Percentiles rank a stretch among this genome's conserved stretches.
These are phyloP conservation scores for Tetrahymena thermophila DNA, from an alignment of 73 alveolate genomes.

Conservation along the genomic window DNA sequence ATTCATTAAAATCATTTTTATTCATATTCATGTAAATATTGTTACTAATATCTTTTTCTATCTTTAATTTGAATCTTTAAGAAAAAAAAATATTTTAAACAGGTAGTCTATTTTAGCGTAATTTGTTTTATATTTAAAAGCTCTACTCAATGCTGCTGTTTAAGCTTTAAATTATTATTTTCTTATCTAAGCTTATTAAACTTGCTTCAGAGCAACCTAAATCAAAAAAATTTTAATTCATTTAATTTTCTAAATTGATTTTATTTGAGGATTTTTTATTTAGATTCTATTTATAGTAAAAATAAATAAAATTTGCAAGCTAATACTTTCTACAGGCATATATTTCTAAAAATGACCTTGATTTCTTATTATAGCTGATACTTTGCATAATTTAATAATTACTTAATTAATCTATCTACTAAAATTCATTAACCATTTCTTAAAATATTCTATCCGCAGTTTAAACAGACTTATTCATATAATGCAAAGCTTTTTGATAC, in stretches of 20 bases:
- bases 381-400: not conserved
- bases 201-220: not conserved
- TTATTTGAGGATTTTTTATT: not conserved
- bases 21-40: not conserved
- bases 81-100: not conserved
- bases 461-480: not conserved
- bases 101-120: not conserved
- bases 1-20: not conserved
- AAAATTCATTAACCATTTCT: not conserved
- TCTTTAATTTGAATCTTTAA: not conserved
- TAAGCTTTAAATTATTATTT: no score
- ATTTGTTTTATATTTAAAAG: no score
- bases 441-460: not conserved
- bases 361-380: not conserved
- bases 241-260: not conserved
- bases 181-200: no score
- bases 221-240: no score
- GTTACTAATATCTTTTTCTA: not conserved
- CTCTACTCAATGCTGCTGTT: no score
- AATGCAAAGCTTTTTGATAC: not conserved
- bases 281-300: not conserved
- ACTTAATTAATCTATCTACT: not conserved
- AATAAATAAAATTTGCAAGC: not conserved
- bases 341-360: not conserved
- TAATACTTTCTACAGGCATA: not conserved